Evolutionary conservation across 768 basidiomycete genomes (phyloP).

Genomic region (Agrocybe praecox): DNA sequence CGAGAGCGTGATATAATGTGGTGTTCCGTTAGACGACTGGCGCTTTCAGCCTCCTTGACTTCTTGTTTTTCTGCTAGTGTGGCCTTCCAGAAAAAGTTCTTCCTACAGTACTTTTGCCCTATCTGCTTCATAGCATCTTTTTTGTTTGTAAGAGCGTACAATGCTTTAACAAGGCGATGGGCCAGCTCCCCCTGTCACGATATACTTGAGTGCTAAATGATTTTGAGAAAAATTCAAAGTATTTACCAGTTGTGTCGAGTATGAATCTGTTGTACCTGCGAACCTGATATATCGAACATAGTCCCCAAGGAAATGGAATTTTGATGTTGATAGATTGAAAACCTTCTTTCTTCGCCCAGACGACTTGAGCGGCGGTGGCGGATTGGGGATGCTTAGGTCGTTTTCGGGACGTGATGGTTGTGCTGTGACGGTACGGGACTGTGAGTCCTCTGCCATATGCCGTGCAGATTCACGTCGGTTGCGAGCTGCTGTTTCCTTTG

Average conservation of each 20-base stretch:
- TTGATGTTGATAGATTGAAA: constrained; percentile 35
- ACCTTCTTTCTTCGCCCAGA: constrained; percentile 8
- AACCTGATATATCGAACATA: constrained; percentile 28
- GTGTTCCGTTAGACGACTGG: neutral
- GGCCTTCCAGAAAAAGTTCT: neutral
- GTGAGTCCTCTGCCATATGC: neutral
- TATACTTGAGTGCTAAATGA: neutral
- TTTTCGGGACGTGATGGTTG: too few species aligned
- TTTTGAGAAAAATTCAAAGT: neutral
- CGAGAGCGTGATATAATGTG: too few species aligned
- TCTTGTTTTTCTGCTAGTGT: neutral
- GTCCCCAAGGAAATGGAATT: constrained; percentile 41
- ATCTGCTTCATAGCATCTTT: constrained; percentile 29
- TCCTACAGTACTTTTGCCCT: constrained; percentile 12
- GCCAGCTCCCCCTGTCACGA: constrained; percentile 45
- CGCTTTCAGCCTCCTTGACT: neutral
- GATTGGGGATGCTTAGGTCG: neutral
- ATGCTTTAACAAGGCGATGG: constrained; percentile 38
- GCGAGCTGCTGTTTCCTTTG: constrained; percentile 36
- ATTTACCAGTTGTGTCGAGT: constrained; percentile 42
- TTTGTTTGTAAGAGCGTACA: constrained; percentile 40
- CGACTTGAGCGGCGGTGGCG: neutral
- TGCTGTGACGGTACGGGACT: neutral
- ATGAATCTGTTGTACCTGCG: constrained; percentile 39
- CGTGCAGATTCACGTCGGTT: constrained; percentile 11